Conservation (phyloP, 495 filamentous ascomycete species). For the Xylona heveae region DNA sequence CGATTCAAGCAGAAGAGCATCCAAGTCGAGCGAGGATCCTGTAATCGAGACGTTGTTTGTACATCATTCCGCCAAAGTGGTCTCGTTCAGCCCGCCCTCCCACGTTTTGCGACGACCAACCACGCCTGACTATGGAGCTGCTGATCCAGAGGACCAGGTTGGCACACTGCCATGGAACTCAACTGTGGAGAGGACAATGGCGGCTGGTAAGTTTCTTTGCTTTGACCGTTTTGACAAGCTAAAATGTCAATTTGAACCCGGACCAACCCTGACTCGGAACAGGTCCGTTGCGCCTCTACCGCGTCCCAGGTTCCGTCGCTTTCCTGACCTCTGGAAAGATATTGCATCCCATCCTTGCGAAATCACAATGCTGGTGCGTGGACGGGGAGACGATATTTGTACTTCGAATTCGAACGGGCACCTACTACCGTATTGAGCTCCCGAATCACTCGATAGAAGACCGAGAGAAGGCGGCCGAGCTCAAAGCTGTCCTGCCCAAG, state of each 20-base stretch:
- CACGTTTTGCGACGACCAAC: conserved; percentile 8
- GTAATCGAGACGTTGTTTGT: conserved; percentile 21
- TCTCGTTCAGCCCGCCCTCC: conserved; percentile 19
- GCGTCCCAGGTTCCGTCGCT: conserved; percentile 55
- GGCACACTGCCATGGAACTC: conserved; percentile 52
- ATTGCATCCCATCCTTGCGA: conserved; percentile 65
- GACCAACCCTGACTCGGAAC: conserved; percentile 2
- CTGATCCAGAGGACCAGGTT: conserved; percentile 7
- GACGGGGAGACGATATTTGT: conserved; percentile 69
- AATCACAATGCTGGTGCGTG: conserved; percentile 83
- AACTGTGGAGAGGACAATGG: conserved; percentile 58
- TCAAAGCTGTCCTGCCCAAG: conserved; percentile 46
- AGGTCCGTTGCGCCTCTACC: conserved; percentile 65
- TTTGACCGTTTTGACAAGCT: neutral
- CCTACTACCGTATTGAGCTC: conserved; percentile 78
- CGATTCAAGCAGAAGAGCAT: neutral
- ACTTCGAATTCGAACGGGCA: conserved; percentile 52
- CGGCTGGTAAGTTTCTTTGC: conserved; percentile 30
- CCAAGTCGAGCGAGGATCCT: conserved; percentile 8
- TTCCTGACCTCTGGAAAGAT: conserved; percentile 69
- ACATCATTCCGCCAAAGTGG: conserved; percentile 18
- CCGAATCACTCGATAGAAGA: conserved; percentile 40
- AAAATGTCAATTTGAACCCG: neutral
- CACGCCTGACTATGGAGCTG: conserved; percentile 8
- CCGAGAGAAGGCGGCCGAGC: conserved; percentile 29